Conservation (phyloP, 352 stramenopile species). For the Thalassiosira hispida region DNA sequence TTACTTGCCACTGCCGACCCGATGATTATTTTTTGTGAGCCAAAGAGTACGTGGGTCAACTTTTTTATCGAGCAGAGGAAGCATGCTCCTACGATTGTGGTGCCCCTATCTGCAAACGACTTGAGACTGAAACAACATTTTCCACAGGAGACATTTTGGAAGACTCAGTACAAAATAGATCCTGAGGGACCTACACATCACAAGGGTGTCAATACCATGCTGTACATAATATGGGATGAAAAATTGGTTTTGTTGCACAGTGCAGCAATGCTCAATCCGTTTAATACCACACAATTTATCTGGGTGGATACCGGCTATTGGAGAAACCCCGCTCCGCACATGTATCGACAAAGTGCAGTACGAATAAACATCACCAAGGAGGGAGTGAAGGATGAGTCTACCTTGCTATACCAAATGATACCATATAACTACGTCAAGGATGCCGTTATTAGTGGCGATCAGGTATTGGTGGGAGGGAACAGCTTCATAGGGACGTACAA, state of each 20-base stretch:
- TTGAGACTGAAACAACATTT: conserved; percentile 46
- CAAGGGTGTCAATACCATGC: conserved; percentile 51
- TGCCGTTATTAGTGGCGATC: conserved; percentile 29
- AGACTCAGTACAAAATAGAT: conserved; percentile 59
- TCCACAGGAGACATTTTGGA: conserved; percentile 53
- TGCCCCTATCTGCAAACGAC: conserved; percentile 39
- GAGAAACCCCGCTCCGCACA: conserved; percentile 51
- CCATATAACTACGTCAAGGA: conserved; percentile 34
- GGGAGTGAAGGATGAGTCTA: conserved; percentile 43
- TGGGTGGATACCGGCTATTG: conserved; percentile 63
- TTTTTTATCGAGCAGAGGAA: conserved; percentile 51
- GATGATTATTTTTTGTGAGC: conserved; percentile 67
- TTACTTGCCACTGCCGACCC: conserved; percentile 50
- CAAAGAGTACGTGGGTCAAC: conserved; percentile 45
- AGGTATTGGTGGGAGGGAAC: conserved; percentile 54
- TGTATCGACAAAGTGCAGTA: conserved; percentile 46
- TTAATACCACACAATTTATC: conserved; percentile 57
- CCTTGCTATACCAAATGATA: conserved; percentile 56
- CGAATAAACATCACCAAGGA: conserved; percentile 56
- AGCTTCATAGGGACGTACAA: conserved; percentile 54
- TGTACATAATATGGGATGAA: conserved; percentile 64
- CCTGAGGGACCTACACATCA: conserved; percentile 52
- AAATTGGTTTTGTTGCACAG: conserved; percentile 56
- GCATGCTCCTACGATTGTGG: conserved; percentile 58
- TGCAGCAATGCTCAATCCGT: conserved; percentile 56